These are phyloP conservation scores for Zygoascus sp. DNA, from an alignment of 1,139 yeast genomes.

Conservation along the genomic window DNA sequence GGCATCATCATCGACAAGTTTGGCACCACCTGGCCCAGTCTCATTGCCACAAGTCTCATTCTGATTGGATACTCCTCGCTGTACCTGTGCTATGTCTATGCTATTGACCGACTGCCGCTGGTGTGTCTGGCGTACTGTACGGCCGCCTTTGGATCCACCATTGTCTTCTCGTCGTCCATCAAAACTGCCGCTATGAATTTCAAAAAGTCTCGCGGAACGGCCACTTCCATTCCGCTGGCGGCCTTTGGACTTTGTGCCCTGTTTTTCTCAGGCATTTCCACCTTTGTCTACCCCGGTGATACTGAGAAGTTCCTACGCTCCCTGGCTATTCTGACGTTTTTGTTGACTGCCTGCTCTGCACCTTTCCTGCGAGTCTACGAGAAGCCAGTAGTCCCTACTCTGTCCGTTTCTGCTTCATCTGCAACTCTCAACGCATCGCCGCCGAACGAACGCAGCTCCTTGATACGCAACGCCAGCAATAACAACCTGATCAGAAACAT, in stretches of 20 bases:
- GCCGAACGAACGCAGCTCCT: background rate
- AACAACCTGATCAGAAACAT: no score
- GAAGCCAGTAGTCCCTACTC: background rate
- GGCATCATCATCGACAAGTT: conserved; percentile 53
- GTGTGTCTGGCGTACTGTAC: conserved; percentile 27
- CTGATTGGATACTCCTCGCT: conserved; percentile 28
- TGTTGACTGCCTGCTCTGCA: conserved; percentile 26
- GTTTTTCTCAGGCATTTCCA: conserved; percentile 32
- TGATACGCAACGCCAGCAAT: background rate
- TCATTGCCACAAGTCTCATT: conserved; percentile 32
- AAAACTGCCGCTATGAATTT: conserved; percentile 36
- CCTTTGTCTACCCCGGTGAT: conserved; percentile 30
- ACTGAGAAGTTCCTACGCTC: conserved; percentile 31
- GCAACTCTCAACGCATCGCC: background rate
- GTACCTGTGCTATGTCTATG: conserved; percentile 25
- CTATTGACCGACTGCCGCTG: conserved; percentile 23
- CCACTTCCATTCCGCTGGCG: conserved; percentile 36
- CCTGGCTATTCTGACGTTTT: conserved; percentile 29
- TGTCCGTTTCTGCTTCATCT: background rate
- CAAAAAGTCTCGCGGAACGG: conserved; percentile 34
- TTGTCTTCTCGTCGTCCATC: conserved; percentile 34
- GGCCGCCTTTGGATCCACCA: conserved; percentile 33
- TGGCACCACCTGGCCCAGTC: conserved; percentile 46
- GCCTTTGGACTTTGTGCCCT: conserved; percentile 38
- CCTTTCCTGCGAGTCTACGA: conserved; percentile 28